These are phyloP conservation scores for Marvania coccoides DNA, from an alignment of 139 green algal species.

Conservation along the genomic window DNA sequence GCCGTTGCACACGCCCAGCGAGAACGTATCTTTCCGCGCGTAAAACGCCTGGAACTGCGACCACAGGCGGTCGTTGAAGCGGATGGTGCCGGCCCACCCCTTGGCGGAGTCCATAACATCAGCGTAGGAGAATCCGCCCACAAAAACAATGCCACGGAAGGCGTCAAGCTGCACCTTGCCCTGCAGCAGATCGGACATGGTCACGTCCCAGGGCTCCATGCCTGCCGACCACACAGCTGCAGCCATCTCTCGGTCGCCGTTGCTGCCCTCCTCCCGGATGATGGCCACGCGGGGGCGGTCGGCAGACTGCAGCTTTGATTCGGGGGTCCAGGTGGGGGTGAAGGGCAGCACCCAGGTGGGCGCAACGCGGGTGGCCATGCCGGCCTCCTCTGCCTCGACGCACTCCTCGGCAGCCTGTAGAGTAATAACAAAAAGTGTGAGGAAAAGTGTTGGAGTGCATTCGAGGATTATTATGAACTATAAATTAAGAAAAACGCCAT, in stretches of 20 bases:
- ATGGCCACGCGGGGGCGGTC: constrained; percentile 70
- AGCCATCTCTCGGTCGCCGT: constrained; percentile 97
- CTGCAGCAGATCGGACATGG: constrained; percentile 90
- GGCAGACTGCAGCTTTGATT: neutral
- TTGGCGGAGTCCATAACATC: constrained; percentile 96
- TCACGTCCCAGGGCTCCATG: constrained; percentile 96
- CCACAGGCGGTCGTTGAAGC: constrained; percentile 78
- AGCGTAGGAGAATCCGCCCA: constrained; percentile 64
- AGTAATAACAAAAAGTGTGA: too few relatives aligned
- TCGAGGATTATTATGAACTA: too few relatives aligned
- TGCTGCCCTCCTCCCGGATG: constrained; percentile 94
- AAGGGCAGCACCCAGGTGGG: constrained; percentile 82
- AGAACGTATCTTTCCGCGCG: constrained; percentile 79
- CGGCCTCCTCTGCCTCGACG: constrained; percentile 70
- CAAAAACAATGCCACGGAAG: constrained; percentile 70
- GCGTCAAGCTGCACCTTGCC: constrained; percentile 62
- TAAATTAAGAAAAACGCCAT: too few relatives aligned
- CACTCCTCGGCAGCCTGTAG: constrained; percentile 71
- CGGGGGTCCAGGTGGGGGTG: constrained; percentile 62
- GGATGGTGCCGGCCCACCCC: constrained; percentile 94
- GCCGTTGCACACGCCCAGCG: constrained; percentile 96
- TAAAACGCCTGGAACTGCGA: constrained; percentile 81
- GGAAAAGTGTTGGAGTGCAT: too few relatives aligned
- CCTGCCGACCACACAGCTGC: constrained; percentile 74
- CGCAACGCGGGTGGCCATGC: constrained; percentile 36